Conservation (phyloP, 2,329 filamentous ascomycete species). For the Talaromyces sp. region DNA sequence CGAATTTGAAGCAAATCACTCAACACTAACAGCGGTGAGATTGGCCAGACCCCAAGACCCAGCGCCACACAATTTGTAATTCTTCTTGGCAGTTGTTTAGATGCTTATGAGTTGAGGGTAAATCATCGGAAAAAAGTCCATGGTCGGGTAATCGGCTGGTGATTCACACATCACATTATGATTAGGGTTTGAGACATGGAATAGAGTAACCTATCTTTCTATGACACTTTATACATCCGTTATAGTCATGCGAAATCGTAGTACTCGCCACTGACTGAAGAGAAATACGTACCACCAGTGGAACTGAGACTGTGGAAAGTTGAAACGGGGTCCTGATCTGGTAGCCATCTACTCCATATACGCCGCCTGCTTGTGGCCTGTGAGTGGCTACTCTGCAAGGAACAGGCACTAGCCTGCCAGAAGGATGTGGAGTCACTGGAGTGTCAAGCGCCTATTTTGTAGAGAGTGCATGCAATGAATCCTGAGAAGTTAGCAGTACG, state of each 20-base stretch:
- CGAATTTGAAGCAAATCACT: background rate
- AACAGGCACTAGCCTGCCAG: too few relatives aligned
- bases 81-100: background rate
- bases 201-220: too few relatives aligned
- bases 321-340: slow-evolving; percentile 1
- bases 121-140: slow-evolving; percentile 7
- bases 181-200: too few relatives aligned
- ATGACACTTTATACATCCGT: too few relatives aligned
- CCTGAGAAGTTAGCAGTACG: too few relatives aligned
- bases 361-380: background rate
- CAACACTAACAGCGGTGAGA: background rate
- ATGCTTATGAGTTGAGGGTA: background rate
- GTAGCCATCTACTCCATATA: too few relatives aligned
- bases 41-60: background rate
- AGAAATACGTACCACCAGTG: too few relatives aligned
- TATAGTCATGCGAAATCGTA: too few relatives aligned
- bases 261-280: background rate
- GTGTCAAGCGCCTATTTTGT: background rate
- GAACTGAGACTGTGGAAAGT: background rate
- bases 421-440: too few relatives aligned
- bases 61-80: background rate
- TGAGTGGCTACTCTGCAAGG: slow-evolving; percentile 11
- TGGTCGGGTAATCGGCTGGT: background rate
- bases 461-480: background rate
- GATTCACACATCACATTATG: too few relatives aligned